phyloP scores from a whole-genome alignment of 495 filamentous ascomycete genomes.

The Trichoderma reesei region DNA sequence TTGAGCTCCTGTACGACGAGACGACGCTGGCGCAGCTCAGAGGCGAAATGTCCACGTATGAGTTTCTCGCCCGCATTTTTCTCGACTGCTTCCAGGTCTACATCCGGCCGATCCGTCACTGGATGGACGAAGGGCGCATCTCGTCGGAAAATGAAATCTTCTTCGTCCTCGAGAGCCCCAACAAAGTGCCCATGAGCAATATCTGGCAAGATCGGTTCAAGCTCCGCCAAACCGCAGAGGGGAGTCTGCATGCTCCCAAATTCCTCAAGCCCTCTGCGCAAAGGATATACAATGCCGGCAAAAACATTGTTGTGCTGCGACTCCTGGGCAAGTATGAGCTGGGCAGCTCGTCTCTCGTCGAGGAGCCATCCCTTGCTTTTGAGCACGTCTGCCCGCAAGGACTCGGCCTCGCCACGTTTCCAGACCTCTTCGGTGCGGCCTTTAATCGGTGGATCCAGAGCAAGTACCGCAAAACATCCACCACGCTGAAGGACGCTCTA shows the following conservation, averaged over 20 bases:
- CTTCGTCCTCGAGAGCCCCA: constrained; percentile 55
- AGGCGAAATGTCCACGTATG: constrained; percentile 50
- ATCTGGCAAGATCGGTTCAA: constrained; percentile 72
- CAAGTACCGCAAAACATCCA: constrained; percentile 58
- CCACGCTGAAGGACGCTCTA: constrained; percentile 52
- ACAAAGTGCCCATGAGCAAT: constrained; percentile 48
- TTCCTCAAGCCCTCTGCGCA: constrained; percentile 60
- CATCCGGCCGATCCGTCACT: constrained; percentile 62
- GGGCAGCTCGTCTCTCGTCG: constrained; percentile 13
- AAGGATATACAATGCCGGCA: constrained; percentile 76
- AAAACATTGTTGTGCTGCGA: constrained; percentile 74
- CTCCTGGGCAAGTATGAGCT: constrained; percentile 42
- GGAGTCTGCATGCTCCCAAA: constrained; percentile 52
- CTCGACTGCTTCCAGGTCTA: constrained; percentile 79
- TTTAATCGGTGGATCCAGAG: constrained; percentile 64
- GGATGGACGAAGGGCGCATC: constrained; percentile 78
- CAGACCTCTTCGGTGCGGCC: constrained; percentile 57
- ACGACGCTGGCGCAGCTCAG: constrained; percentile 59
- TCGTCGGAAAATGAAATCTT: constrained; percentile 53
- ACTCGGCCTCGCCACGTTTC: constrained; percentile 54
- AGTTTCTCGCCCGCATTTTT: constrained; percentile 56
- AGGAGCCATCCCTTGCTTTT: constrained; percentile 42
- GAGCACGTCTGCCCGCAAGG: constrained; percentile 40
- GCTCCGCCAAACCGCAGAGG: constrained; percentile 45
- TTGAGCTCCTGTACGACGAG: constrained; percentile 65